Evolutionary conservation across 495 filamentous ascomycete genomes (phyloP).

Genomic region (Aspergillus olivimuriae): DNA sequence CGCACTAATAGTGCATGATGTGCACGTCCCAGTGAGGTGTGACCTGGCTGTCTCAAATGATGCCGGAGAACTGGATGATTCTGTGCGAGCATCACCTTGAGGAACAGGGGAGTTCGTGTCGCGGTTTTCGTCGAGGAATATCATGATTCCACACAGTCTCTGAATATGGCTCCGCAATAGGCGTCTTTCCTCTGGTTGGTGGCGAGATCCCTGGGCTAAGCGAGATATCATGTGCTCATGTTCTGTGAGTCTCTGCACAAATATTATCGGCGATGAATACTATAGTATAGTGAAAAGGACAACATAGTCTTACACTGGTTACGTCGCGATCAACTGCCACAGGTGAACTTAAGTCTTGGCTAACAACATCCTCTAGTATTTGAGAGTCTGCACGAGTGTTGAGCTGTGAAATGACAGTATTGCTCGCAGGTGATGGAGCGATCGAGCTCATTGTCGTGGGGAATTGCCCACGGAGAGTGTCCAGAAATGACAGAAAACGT

Average conservation of each 20-base stretch:
- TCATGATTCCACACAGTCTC: background rate
- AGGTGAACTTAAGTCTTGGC: background rate
- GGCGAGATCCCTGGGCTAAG: background rate
- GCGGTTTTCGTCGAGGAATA: background rate
- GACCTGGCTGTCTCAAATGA: background rate
- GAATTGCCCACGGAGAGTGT: background rate
- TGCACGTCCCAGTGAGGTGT: background rate
- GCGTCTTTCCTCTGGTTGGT: background rate
- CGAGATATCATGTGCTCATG: background rate
- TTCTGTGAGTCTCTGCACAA: background rate
- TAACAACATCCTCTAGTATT: background rate
- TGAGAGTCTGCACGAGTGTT: background rate
- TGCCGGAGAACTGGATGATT: background rate
- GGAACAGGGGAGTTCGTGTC: background rate
- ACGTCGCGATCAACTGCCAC: background rate
- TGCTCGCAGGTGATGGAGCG: background rate
- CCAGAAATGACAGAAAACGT: background rate
- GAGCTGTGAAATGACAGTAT: too few relatives aligned
- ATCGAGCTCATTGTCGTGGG: background rate
- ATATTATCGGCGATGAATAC: background rate
- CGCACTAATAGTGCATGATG: background rate
- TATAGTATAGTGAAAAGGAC: background rate
- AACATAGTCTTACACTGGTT: background rate
- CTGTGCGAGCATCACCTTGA: background rate
- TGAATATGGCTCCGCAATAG: background rate